phyloP scores from a whole-genome alignment of 1,284 basidiomycete genomes.

The Melampsora larici-populina region DNA sequence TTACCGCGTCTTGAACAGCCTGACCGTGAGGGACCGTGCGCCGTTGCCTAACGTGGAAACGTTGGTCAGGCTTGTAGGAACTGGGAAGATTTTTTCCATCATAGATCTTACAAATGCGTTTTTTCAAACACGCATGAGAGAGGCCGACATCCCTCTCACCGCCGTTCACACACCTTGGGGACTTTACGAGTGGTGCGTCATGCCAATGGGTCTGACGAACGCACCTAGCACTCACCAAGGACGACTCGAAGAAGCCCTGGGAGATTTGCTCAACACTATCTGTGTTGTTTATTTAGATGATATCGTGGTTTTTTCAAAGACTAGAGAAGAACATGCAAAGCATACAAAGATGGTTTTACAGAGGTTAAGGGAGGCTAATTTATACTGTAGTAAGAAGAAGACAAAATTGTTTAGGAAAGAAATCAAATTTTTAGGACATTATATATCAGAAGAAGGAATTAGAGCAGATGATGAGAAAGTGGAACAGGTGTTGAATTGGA shows the following conservation, averaged over 20 bases:
- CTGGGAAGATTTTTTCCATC: constrained; percentile 52
- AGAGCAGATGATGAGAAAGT: constrained; percentile 53
- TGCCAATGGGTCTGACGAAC: constrained; percentile 57
- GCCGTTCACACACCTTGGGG: constrained; percentile 56
- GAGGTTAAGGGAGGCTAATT: not conserved
- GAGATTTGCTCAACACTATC: constrained; percentile 55
- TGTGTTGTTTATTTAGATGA: no score
- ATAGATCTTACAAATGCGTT: constrained; percentile 58
- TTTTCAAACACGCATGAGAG: constrained; percentile 56
- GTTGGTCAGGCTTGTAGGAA: not conserved
- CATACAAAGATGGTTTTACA: no score
- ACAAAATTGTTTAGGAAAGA: constrained; percentile 49
- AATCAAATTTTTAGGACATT: no score
- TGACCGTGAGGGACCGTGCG: no score
- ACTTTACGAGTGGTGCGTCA: no score
- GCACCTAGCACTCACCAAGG: constrained; percentile 53
- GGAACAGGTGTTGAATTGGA: constrained; percentile 55
- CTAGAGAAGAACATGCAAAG: constrained; percentile 53
- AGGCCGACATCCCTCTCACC: constrained; percentile 55
- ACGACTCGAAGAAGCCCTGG: constrained; percentile 41
- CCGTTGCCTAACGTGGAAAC: no score
- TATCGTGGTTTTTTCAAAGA: constrained; percentile 57
- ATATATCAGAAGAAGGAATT: constrained; percentile 53
- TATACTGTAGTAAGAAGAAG: constrained; percentile 31
- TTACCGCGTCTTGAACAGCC: no score